Evolutionary conservation across 2,329 filamentous ascomycete species (phyloP), one percentile per base, ranked within the genome.

Genomic region (Aspergillus costaricaensis): DNA sequence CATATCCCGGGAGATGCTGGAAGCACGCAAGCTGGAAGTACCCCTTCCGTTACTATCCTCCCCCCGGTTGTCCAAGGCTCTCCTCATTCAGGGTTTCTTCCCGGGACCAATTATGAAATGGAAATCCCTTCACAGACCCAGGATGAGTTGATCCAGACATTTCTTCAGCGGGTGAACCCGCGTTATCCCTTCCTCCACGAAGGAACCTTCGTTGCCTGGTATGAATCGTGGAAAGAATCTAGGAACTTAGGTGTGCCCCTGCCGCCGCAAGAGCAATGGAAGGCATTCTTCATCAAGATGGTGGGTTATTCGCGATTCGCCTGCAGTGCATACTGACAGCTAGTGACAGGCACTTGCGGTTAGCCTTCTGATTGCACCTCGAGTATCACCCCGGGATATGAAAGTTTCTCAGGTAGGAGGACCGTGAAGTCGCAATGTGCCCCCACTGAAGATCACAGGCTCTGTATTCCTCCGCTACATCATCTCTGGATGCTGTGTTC

Each of bases 171-270:
- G 1, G 53, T 55, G 8, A 55, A 55, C 9, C 53, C 53, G 6
- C 41, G 53, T 6, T 55, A 55, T 14, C 53, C 53, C 10, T 55
- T 55, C 27, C 53, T 55, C n/a, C 53, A 55, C 19, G 53, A 55
- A 21, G 53, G 36, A n/a, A 55, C 53, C n/a, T 55, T 55, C 39
- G n/a, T 36, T 12, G 36, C 25, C n/a, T 55, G 53, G 53, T 47
- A 55, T 19, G 41, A 14, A 6, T 12, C 53, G 9, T 55, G 53
- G 53, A 43, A 36, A 30, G n/a, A 3, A 9, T 32, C 41, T 1
- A 43, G 43, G 7, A 19, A 17, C 3, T 19, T 25, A 41, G 36
- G 39, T 2, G 39, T 44, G 39, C 39, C 39, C 19, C 39, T 55
- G 5, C 53, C 53, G 5, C 38, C n/a, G 3, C 39, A 36, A 19